phyloP scores from a whole-genome alignment of 306 rosid genomes.

The Trichosanthes truncata region DNA sequence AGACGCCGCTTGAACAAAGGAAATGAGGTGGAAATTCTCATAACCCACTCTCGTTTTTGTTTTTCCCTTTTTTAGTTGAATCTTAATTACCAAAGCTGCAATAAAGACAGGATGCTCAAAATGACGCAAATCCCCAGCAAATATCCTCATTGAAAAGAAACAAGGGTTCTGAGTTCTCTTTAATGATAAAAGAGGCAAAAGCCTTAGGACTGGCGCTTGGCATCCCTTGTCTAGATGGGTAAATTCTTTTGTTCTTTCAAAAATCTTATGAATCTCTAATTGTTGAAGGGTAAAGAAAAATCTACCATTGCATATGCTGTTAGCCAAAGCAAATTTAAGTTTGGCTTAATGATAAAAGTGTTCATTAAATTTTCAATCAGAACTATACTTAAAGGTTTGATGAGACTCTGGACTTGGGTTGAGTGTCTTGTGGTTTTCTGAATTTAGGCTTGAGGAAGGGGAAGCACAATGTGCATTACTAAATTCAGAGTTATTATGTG shows the following conservation, averaged over 20 bases:
- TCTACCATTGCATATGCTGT: background rate
- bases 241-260: slow-evolving; percentile 4
- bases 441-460: slow-evolving; percentile 75
- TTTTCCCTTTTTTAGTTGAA: background rate
- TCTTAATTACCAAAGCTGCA: slow-evolving; percentile 11
- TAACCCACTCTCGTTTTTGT: background rate
- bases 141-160: slow-evolving; percentile 44
- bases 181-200: slow-evolving; percentile 72
- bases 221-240: slow-evolving; percentile 70
- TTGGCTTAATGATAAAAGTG: background rate
- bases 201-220: slow-evolving; percentile 64
- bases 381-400: background rate
- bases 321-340: background rate
- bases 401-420: background rate
- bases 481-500: slow-evolving; percentile 58
- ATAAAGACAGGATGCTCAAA: slow-evolving; percentile 34
- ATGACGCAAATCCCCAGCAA: slow-evolving; percentile 29
- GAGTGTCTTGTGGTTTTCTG: background rate
- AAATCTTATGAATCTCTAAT: background rate
- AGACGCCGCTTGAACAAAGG: slow-evolving; percentile 55
- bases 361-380: background rate
- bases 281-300: background rate
- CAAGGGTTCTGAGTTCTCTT: slow-evolving; percentile 70
- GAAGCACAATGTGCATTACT: slow-evolving; percentile 83
- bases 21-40: slow-evolving; percentile 40